Evolutionary conservation across 1,284 basidiomycete genomes (phyloP), one percentile per base, ranked within the genome.

Genomic region (Mixia osmundae): DNA sequence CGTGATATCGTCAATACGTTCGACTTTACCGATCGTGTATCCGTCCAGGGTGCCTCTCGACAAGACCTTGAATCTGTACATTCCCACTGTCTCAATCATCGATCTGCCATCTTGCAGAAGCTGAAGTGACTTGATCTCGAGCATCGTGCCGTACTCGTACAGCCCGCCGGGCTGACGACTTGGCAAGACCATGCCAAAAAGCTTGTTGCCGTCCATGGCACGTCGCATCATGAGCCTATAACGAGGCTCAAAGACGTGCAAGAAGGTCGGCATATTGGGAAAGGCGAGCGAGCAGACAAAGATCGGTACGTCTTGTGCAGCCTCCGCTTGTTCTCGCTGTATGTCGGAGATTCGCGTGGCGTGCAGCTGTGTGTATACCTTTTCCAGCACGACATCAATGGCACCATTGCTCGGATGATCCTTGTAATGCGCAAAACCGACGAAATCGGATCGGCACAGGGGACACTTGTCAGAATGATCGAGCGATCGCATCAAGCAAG

Each of bases 161-260:
- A 58, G 55, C 34, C 67, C 61, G 24, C 69, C 69, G 9, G 49
- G 42, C 26, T 47, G 40, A 27, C 65, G 59, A 2, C 62, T 60
- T 1, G 71, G 70, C 59, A 89, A 69, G 48, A 91, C 69, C 78
- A 94, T 91, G 15, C 87, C 87, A 54, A 95, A 91, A 10, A 76
- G 78, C 19, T 60, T 62, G 4, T 69, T 62, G 10, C 66, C 69
- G 47, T 79, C 73, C 36, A 94, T 70, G 53, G 77, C 83, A 3
- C 85, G 71, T 16, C 85, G 72, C 37, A 94, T 72, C 85, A 94
- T 89, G 25, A 94, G 66, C 9, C 83, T 72, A 55, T 94, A 62
- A 59, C 76, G 65, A 1, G 87, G 85, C 55, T 95, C 87, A 52
- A 80, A 91, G 50, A 94, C 73, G 56, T 91, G 83, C 24, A 95